A percentile compares a stretch with the other conserved stretches of the same genome.
Conservation (phyloP, 208 protist genomes). For the Wallacemonas sp. region DNA sequence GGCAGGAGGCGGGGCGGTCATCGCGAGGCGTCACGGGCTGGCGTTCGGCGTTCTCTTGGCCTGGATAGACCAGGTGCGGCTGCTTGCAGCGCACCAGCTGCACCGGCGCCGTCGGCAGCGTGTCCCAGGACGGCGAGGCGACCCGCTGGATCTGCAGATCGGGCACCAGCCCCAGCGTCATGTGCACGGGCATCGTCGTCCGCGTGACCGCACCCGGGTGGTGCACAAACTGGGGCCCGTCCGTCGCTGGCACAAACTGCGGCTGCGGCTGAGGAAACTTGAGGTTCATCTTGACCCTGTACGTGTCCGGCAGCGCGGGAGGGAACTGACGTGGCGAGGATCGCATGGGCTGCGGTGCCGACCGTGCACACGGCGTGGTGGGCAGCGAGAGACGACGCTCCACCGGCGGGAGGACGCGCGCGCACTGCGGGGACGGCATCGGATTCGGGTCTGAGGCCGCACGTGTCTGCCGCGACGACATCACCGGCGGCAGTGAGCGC, state of each 20-base stretch:
- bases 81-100: slow-evolving; percentile 14
- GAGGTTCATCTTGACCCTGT: slow-evolving; percentile 13
- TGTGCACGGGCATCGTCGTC: not conserved
- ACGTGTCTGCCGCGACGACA: not conserved
- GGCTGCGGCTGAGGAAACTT: slow-evolving; percentile 8
- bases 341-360: not conserved
- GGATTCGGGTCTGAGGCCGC: not conserved
- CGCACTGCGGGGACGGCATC: not conserved
- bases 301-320: not conserved
- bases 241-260: slow-evolving; percentile 12
- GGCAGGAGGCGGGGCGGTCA: not conserved
- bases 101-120: not conserved
- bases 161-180: not conserved
- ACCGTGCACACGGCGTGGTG: not conserved
- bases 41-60: not conserved
- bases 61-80: slow-evolving; percentile 7
- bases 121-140: slow-evolving; percentile 5
- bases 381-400: not conserved
- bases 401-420: not conserved
- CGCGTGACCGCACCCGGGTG: not conserved
- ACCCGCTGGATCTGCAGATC: not conserved
- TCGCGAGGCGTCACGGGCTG: not conserved
- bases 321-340: not conserved
- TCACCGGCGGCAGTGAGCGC: not conserved
- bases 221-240: not conserved